A percentile compares a stretch with the other conserved stretches of the same genome.
These are phyloP conservation scores for Quercus engelmannii DNA, from an alignment of 306 rosid genomes.

Conservation along the genomic window DNA sequence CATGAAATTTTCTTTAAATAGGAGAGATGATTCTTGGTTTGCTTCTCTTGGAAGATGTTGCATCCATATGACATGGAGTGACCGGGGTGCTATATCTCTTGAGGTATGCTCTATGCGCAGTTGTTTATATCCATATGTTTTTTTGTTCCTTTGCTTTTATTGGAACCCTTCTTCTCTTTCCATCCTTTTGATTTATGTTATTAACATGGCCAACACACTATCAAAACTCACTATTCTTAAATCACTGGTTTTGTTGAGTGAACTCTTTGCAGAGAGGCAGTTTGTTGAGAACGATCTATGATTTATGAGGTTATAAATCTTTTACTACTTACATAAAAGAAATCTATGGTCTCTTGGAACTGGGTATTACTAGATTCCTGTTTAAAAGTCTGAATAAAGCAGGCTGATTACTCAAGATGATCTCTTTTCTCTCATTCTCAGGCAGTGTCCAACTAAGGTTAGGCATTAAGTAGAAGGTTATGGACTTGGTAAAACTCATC, in stretches of 20 bases:
- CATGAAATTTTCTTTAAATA: slow-evolving; percentile 22
- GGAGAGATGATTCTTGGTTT: slow-evolving; percentile 97
- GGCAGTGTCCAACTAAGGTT: not conserved
- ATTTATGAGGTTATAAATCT: no score
- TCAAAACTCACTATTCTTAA: not conserved
- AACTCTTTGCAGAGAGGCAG: no score
- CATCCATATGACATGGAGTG: slow-evolving; percentile 90
- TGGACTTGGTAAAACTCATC: slow-evolving; percentile 12
- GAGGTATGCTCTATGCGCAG: slow-evolving; percentile 43
- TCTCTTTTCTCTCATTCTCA: slow-evolving; percentile 5
- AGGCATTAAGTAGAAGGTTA: slow-evolving; percentile 6
- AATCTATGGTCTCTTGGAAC: not conserved
- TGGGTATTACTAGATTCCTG: not conserved
- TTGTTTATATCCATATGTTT: not conserved
- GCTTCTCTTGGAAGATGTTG: slow-evolving; percentile 83
- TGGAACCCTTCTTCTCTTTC: not conserved
- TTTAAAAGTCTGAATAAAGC: slow-evolving; percentile 1
- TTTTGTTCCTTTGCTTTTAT: not conserved
- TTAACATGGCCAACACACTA: not conserved
- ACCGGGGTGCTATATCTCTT: slow-evolving; percentile 82
- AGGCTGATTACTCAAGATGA: slow-evolving; percentile 3
- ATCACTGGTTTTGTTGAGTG: not conserved
- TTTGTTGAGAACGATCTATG: no score
- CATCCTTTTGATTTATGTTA: not conserved
- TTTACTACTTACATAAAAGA: no score